phyloP scores from a whole-genome alignment of 202 grass and related monocot genomes.

The Panicum hallii region DNA sequence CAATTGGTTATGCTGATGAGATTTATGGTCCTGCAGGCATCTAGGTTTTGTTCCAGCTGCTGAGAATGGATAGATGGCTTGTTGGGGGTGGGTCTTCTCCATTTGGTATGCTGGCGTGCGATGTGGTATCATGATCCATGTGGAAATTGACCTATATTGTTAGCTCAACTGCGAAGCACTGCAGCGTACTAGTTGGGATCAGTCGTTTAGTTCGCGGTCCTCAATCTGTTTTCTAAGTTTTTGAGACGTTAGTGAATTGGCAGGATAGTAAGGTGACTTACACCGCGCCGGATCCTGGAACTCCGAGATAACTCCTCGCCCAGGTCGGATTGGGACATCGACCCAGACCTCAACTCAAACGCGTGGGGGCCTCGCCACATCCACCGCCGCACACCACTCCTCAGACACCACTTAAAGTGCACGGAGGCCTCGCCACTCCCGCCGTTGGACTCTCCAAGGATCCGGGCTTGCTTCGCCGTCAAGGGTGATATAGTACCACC shows the following conservation, averaged over 20 bases:
- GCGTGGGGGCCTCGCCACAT: no score
- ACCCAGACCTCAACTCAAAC: no score
- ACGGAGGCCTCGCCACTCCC: no score
- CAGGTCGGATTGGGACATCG: no score
- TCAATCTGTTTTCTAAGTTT: not conserved
- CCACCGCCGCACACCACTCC: no score
- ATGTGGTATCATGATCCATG: not conserved
- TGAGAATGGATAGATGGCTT: not conserved
- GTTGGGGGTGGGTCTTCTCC: not conserved
- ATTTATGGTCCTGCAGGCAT: not conserved
- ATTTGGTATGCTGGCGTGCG: not conserved
- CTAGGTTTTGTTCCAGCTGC: not conserved
- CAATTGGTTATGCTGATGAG: not conserved
- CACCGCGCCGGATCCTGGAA: no score
- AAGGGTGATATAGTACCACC: no score
- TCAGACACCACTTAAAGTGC: no score
- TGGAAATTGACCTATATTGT: not conserved
- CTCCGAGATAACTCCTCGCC: no score
- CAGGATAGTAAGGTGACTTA: not conserved
- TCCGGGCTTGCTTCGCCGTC: no score
- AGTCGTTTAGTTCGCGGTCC: not conserved
- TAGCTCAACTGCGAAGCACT: no score
- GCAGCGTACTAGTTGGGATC: not conserved
- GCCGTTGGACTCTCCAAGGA: no score
- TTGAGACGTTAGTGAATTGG: not conserved